These are phyloP conservation scores for Tylopilus orsonianus DNA, from an alignment of 1,284 basidiomycete genomes.

Conservation along the genomic window DNA sequence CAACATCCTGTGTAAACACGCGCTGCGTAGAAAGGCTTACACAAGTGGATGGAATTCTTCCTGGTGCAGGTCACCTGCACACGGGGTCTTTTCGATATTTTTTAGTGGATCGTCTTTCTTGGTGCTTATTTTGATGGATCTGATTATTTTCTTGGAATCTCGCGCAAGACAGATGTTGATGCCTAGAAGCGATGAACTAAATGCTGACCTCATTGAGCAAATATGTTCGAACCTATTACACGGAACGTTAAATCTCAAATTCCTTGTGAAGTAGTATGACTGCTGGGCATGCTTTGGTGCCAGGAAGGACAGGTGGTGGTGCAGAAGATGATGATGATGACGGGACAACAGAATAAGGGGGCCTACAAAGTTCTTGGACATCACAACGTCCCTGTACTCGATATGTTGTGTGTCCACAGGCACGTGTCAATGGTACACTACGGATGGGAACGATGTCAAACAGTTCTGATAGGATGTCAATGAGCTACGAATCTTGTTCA, in stretches of 20 bases:
- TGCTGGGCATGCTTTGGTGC: conserved; percentile 5
- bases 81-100: not conserved
- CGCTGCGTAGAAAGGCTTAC: not conserved
- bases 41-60: conserved; percentile 6
- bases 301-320: too few relatives aligned
- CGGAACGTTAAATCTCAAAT: not conserved
- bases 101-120: not conserved
- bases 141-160: conserved; percentile 4
- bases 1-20: not conserved
- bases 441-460: not conserved
- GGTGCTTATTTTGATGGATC: conserved; percentile 3
- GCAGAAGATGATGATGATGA: not conserved
- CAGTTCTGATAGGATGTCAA: not conserved
- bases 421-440: not conserved
- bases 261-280: not conserved
- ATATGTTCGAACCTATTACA: conserved; percentile 5
- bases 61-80: not conserved
- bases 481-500: not conserved
- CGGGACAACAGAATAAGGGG: not conserved
- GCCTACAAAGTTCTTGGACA: too few relatives aligned
- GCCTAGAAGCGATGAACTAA: not conserved
- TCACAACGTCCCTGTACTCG: not conserved
- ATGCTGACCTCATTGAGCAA: not conserved
- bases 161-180: conserved; percentile 9
- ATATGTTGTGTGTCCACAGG: not conserved